Base-by-base conservation (phyloP, 345 rosid species). In the Odontarrhena argentea region DNA sequence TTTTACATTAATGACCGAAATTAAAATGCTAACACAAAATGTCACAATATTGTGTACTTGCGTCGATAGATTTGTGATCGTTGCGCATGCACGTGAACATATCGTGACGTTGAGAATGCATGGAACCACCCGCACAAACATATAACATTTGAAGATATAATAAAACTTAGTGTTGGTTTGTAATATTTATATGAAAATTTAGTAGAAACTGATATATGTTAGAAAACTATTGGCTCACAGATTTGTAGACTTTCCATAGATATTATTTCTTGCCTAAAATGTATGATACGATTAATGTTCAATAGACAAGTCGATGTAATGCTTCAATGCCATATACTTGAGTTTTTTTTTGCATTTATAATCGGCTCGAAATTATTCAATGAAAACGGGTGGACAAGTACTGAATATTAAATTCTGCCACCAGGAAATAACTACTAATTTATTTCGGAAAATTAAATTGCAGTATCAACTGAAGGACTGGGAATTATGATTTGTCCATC, bases 351-450 rank as follows among this genome's bases (percentile, higher is more conserved):
- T 36, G 60, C 76, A 72, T 72, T 57, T 65, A 73, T 44, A 61
- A 70, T 70, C 18, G 61, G 55, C 38, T 65, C 34, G 36, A 60
- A 34, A 58, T 57, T 13, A 58, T 58, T 73, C 26, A 65, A 65
- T 65, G 71, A 14, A 73, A 66, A 65, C 71, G 55, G 71, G 62
- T 73, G 18, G 62, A 73, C 76, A 65, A 73, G 76, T 73, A 73
- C 71, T 45, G 28, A 59, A 51, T 73, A 65, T 73, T 73, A 65
- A 73, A 73, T 73, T 65, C 76, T 24, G 58, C 65, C 61, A 73
- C 71, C 76, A 73, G 67, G 55, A 73, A 58, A 51, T 58, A 51
- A 60, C 77, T 51, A 73, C 72, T 43, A 66, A 63, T 66, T 73
- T 59, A 73, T 50, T 47, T 73, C 50, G 53, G 63, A 51, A 73